These are phyloP conservation scores for Cercospora janseana DNA, from an alignment of 2,329 filamentous ascomycete genomes.

Conservation along the genomic window DNA sequence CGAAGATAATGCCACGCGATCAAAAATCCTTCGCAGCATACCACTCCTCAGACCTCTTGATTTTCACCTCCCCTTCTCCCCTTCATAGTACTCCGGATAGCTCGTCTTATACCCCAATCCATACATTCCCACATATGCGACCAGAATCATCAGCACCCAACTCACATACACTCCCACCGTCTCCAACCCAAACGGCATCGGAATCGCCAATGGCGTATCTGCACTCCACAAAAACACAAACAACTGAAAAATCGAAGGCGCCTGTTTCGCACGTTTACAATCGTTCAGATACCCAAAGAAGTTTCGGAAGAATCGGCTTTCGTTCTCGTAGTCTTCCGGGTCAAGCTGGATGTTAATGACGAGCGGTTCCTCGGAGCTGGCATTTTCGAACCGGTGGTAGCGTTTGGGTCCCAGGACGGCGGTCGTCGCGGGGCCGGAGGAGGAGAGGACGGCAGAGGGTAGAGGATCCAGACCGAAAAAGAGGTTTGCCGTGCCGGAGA, in stretches of 20 bases:
- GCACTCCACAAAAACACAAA: slow-evolving; percentile 27
- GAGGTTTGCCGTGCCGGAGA: slow-evolving; percentile 22
- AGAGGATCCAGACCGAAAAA: slow-evolving; percentile 24
- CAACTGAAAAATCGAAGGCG: slow-evolving; percentile 25
- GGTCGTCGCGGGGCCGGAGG: slow-evolving; percentile 16
- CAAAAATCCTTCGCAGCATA: neutral
- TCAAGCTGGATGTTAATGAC: slow-evolving; percentile 27
- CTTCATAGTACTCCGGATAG: slow-evolving; percentile 26
- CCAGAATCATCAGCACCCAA: slow-evolving; percentile 21
- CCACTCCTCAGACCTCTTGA: neutral
- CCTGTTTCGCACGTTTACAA: slow-evolving; percentile 21
- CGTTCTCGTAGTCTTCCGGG: slow-evolving; percentile 28
- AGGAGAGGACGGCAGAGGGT: slow-evolving; percentile 15
- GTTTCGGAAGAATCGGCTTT: slow-evolving; percentile 26
- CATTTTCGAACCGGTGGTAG: slow-evolving; percentile 28
- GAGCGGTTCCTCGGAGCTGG: slow-evolving; percentile 18
- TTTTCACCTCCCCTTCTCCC: slow-evolving; percentile 20
- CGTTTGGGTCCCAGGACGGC: slow-evolving; percentile 21
- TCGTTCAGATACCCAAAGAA: slow-evolving; percentile 29
- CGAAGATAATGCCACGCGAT: neutral
- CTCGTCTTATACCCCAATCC: slow-evolving; percentile 24
- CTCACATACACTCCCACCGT: slow-evolving; percentile 23
- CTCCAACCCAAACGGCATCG: slow-evolving; percentile 24
- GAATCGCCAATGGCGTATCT: slow-evolving; percentile 26
- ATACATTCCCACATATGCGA: slow-evolving; percentile 24